Evolutionary conservation across 805 yeast genomes (phyloP), one percentile per base, ranked within the genome.

Genomic region (Kuraishia ogatae): DNA sequence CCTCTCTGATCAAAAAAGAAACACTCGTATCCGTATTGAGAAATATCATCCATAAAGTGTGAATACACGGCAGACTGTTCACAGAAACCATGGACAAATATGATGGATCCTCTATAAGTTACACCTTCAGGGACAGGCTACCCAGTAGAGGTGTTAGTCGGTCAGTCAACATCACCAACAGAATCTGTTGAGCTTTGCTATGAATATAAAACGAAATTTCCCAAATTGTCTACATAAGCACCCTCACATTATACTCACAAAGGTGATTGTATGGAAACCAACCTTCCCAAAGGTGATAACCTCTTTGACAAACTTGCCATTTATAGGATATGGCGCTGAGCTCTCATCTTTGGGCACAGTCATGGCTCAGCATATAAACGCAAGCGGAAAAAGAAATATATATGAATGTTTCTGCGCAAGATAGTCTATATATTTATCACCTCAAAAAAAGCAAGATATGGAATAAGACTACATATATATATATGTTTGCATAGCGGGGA

Each of bases 1-100:
- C 94, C 96, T 64, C 92, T 73, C 67, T 87, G 93, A 65, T 84
- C 90, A 66, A 80, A 88, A 63, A 80, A 79, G 64, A 83, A 85
- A 0, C 79, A 73, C 61, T 87, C 91, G 64, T 78, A 85, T 0
- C 93, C 92, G 13, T 60, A 56, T 22, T 63, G 62, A 1, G 79
- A 70, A 55, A 86, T 64, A 2, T 72, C 69, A 61, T 87, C 91
- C 64, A 80, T 78, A 28, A 79, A 62, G 53, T 80, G 78, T 39
- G 72, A 67, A 62, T 83, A 85, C 1, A 80, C 54, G 20, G 66
- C 62, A 11, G 81, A 72, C 55, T 74, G 76, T 61, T 87, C 96
- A 19, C 82, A 78, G 66, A 85, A 87, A 0, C 96, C 96, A 67
- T 87, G 96, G 2, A 87, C 80, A 56, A 78, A 75, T 2, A 87